A percentile compares a stretch with the other conserved stretches of the same genome.
These are phyloP conservation scores for Daedaleopsis nitida DNA, from an alignment of 768 basidiomycete genomes.

Conservation along the genomic window DNA sequence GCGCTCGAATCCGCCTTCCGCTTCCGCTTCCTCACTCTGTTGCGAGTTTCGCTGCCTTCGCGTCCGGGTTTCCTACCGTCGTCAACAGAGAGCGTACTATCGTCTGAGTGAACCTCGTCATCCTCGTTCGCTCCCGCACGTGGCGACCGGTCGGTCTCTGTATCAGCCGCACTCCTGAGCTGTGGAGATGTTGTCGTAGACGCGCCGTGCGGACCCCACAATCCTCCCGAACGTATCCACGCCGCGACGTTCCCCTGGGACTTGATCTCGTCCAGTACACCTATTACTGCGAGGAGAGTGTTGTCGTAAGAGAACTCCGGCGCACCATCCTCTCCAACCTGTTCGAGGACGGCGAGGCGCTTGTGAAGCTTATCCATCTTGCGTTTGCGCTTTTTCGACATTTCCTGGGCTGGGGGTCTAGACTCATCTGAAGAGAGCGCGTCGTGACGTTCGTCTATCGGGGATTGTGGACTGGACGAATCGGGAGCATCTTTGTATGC, in stretches of 20 bases:
- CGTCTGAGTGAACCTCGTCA: conserved; percentile 2
- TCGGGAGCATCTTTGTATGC: not conserved
- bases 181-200: not conserved
- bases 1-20: conserved; percentile 2
- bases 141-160: not conserved
- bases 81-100: conserved; percentile 8
- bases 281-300: conserved; percentile 66
- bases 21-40: conserved; percentile 13
- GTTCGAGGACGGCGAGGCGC: conserved; percentile 14
- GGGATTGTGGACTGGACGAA: not conserved
- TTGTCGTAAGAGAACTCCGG: conserved; percentile 43
- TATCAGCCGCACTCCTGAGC: not conserved
- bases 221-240: conserved; percentile 64
- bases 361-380: conserved; percentile 20
- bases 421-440: not conserved
- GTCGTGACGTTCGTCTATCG: not conserved
- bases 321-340: conserved; percentile 3
- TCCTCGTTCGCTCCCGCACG: conserved; percentile 3
- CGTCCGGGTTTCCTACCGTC: not conserved
- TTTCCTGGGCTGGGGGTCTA: not conserved
- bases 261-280: conserved; percentile 62
- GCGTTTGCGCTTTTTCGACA: conserved; percentile 29
- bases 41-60: not conserved
- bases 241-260: conserved; percentile 63
- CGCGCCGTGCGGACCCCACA: conserved; percentile 33